Evolutionary conservation across 805 yeast genomes (phyloP), one percentile per base, ranked within the genome.

Genomic region (Suhomyces sp.): DNA sequence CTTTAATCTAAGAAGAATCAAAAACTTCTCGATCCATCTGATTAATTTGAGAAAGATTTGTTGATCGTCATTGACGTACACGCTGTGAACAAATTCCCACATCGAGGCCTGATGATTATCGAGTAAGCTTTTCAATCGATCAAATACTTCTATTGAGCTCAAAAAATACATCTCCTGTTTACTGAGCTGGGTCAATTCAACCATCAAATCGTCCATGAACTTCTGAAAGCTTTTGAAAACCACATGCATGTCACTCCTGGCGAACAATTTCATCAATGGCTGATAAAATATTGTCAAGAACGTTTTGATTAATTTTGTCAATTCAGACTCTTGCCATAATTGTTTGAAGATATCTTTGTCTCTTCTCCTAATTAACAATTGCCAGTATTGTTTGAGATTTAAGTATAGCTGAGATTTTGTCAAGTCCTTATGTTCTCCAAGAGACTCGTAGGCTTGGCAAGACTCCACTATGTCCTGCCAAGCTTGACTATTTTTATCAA

Each of bases 291-390:
- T 61, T 0, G 72, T 71, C 25, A 94, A 76, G 25, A 90, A 73
- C 46, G 88, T 89, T 57, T 87, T 87, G 52, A 92, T 73, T 41
- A 93, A 76, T 35, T 77, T 77, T n/a, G 91, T 84, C 44, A 96
- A 72, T 57, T 87, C 89, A 0, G 93, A 90, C 59, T 92, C 96
- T 44, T 82, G 83, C 96, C 97, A 89, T 43, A 92, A 64, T 61
- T 85, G 85, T 60, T 84, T 84, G 74, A 92, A 68, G 43, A 86
- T 71, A 51, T 83, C 82, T 64, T 89, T 91, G 63, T 93, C 99
- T 35, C 83, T 80, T 52, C 82, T 85, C 33, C 94, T 79, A 1
- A 88, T 72, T 56, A 79, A 79, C 15, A 87, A 68, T 53, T 80
- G 84, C 68, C 87, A 81, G 49, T 86, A 76, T 50, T 85, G 84